Evolutionary conservation across 129 eudicot genomes (phyloP).

Genomic region (Deinandra increscens): DNA sequence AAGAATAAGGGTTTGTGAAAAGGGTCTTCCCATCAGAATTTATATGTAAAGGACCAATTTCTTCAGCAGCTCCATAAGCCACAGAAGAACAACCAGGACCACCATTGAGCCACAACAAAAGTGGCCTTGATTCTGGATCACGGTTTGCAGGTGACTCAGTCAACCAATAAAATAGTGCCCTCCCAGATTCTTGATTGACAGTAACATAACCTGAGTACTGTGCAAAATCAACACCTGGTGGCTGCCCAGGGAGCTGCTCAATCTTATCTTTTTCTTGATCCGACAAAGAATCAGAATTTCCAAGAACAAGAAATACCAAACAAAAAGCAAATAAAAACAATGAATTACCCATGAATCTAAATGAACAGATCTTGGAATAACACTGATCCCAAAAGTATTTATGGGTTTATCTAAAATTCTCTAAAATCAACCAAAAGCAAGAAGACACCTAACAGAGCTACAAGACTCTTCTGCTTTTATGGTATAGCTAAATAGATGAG

Average conservation of each 20-base stretch:
- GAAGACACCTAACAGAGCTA: background rate
- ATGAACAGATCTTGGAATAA: slow-evolving; percentile 27
- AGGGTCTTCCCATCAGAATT: slow-evolving; percentile 81
- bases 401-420: slow-evolving; percentile 15
- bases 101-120: slow-evolving; percentile 97
- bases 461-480: slow-evolving; percentile 21
- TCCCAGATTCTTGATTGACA: slow-evolving; percentile 73
- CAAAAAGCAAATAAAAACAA: slow-evolving; percentile 30
- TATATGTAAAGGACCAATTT: slow-evolving; percentile 87
- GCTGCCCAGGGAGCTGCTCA: slow-evolving; percentile 82
- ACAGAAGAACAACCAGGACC: slow-evolving; percentile 99
- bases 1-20: slow-evolving; percentile 70
- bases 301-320: slow-evolving; percentile 32
- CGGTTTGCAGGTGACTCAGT: slow-evolving; percentile 71
- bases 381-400: slow-evolving; percentile 30
- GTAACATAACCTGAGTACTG: slow-evolving; percentile 96
- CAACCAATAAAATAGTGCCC: slow-evolving; percentile 92
- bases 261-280: slow-evolving; percentile 82
- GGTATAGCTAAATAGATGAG: slow-evolving; percentile 23
- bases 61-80: slow-evolving; percentile 99
- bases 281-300: slow-evolving; percentile 43
- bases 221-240: slow-evolving; percentile 62
- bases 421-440: background rate
- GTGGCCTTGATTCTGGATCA: slow-evolving; percentile 68
- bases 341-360: slow-evolving; percentile 46